Base-by-base conservation (phyloP, 2,329 filamentous ascomycete species). In the Penicillium crustosum region DNA sequence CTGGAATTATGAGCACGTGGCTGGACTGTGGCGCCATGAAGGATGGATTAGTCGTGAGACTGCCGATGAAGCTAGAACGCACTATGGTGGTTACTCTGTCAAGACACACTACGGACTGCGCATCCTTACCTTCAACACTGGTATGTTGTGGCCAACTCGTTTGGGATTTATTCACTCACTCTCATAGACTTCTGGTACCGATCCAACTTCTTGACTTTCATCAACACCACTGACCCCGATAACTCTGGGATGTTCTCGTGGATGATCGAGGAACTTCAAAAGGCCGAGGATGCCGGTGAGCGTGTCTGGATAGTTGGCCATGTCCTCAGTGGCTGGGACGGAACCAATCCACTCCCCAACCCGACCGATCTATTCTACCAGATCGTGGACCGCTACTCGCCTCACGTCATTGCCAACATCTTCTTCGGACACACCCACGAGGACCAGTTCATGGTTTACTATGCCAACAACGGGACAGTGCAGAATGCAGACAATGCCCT, bases 1-100 rank as follows among this genome's bases (percentile, higher is more conserved):
- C 52, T 86, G 83, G 83, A 84, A 85, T 62, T 84, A 82, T 61
- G 75, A 83, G 27, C 82, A 85, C 61, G 74, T 85, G 17, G 76
- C 82, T n/a, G 72, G 71, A 13, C 72, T 85, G 0, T 85, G 83
- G 83, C 73, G 80, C 61, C 78, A 84, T 56, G 80, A 84, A 58
- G 80, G 80, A 19, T 86, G 83, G 82, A 78, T 86, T 49, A 75
- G 78, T 57, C 67, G 69, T 12, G 63, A 72, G 15, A 76, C 77
- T 5, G 81, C 79, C 1, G 68, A 74, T 3, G 66, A 83, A 65
- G 83, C 83, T 3, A 70, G 76, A 3, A 70, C 78, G 7, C 83
- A 86, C 64, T 85, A 85, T 58, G 82, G 78, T 13, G 83, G 78
- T 0, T 86, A 85, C 66, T 81, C 79, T 0, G 75, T 84, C 51